Base-by-base conservation (phyloP, 2,329 filamentous ascomycete species). In the Pleomassaria siparia region DNA sequence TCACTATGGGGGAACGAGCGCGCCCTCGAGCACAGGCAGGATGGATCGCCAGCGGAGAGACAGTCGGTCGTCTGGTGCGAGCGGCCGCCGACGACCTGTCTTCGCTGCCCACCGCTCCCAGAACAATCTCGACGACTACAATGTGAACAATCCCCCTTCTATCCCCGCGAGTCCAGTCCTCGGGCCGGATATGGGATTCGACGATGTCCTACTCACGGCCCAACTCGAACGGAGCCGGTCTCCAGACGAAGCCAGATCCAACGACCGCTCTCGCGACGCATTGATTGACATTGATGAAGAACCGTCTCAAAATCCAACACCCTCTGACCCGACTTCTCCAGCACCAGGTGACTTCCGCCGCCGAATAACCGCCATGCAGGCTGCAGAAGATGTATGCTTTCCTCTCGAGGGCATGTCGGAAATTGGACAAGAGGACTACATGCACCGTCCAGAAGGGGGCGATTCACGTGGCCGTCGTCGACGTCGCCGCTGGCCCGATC, bases 311-410 rank as follows among this genome's bases (percentile, higher is more conserved):
- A 22, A 12, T 12, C 21, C 25, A 5, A 30, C 25, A 21, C 24
- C 40, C 26, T 58, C 59, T 1, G 29, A 49, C 12, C 50, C 58
- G 2, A 43, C 47, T 4, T 67, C 66, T 12, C 66, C 67, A 28
- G 49, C 39, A 5, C 43, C 51, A 4, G 53, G 51, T 36, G 64
- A 64, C 4, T 57, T 70, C 40, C 59, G 59, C 12, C 62, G 69
- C 21, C 69, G 67, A 24, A 70, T 70, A 64, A 71, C 67, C 3
- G 40, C 40, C 11, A 55, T 86, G 11, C 79, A 85, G 10, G 88
- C 85, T 0, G 84, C 94, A 60, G 88, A 88, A 55, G 94, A 97
- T 72, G 91, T 97, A 0, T 96, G 94, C 74, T 96, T 96, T 62
- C 92, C 91, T 0, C 84, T 85, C 5, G 86, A 88, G 45, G 84